phyloP scores from a whole-genome alignment of 495 filamentous ascomycete species.

The Aspergillus nanangensis region DNA sequence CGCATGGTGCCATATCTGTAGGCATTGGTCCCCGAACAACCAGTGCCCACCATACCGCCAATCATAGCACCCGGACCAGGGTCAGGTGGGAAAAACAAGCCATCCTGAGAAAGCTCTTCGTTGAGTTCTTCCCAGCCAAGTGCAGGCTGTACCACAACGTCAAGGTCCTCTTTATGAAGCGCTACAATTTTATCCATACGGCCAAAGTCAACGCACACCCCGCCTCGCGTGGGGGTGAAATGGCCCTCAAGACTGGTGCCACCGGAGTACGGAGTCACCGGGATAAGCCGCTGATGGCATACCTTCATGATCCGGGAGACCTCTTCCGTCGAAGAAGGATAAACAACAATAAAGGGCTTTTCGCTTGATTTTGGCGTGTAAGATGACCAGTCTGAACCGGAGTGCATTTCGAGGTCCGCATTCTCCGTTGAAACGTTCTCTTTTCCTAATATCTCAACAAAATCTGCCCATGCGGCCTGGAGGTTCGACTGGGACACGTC shows the following conservation, averaged over 20 bases:
- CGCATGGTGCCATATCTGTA: slow-evolving; percentile 68
- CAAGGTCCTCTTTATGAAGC: slow-evolving; percentile 55
- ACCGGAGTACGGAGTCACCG: slow-evolving; percentile 59
- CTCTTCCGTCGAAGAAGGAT: slow-evolving; percentile 49
- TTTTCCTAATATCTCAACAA: slow-evolving; percentile 75
- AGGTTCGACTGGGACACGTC: slow-evolving; percentile 70
- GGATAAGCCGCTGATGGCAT: slow-evolving; percentile 57
- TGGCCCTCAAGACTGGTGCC: slow-evolving; percentile 63
- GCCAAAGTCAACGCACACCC: slow-evolving; percentile 60
- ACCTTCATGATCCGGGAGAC: slow-evolving; percentile 59
- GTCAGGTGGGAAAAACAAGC: slow-evolving; percentile 64
- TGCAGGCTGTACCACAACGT: slow-evolving; percentile 64
- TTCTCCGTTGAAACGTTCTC: slow-evolving; percentile 77
- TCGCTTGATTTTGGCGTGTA: slow-evolving; percentile 53
- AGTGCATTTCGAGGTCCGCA: slow-evolving; percentile 63
- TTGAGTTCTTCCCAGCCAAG: slow-evolving; percentile 63
- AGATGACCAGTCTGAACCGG: slow-evolving; percentile 86
- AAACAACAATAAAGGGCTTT: slow-evolving; percentile 45
- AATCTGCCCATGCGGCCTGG: slow-evolving; percentile 91
- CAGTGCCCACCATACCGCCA: slow-evolving; percentile 64
- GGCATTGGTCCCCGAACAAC: slow-evolving; percentile 63
- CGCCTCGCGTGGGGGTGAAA: slow-evolving; percentile 56
- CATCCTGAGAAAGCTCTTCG: slow-evolving; percentile 48
- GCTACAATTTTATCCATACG: slow-evolving; percentile 58
- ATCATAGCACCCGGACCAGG: slow-evolving; percentile 66